These are phyloP conservation scores for Russula sp. DNA, from an alignment of 768 basidiomycete species.

Conservation along the genomic window DNA sequence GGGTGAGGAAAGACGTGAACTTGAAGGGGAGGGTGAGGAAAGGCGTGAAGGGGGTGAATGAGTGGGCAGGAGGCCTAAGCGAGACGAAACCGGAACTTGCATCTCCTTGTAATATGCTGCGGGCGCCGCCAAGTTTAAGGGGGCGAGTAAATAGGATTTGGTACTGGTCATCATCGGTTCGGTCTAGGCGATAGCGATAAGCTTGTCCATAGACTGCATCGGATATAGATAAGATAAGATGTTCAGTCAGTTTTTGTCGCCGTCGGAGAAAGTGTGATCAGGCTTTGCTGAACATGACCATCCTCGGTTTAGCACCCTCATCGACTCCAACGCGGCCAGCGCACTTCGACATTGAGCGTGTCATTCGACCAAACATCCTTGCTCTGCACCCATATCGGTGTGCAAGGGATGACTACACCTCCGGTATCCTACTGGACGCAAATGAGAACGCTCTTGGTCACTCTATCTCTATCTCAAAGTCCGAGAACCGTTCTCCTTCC, in stretches of 20 bases:
- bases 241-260: too few relatives aligned
- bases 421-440: slow-evolving; percentile 90
- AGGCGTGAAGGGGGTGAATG: neutral
- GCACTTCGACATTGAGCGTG: slow-evolving; percentile 79
- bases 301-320: slow-evolving; percentile 52
- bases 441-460: slow-evolving; percentile 96
- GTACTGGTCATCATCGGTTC: too few relatives aligned
- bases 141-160: neutral
- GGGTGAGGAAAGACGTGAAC: slow-evolving; percentile 6
- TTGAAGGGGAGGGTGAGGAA: slow-evolving; percentile 18
- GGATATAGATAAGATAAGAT: neutral
- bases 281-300: slow-evolving; percentile 41
- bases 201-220: too few relatives aligned
- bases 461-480: slow-evolving; percentile 60
- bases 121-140: neutral
- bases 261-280: too few relatives aligned
- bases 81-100: neutral
- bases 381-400: slow-evolving; percentile 89
- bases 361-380: slow-evolving; percentile 93
- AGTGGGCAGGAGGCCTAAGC: too few relatives aligned
- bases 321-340: slow-evolving; percentile 46
- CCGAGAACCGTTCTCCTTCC: slow-evolving; percentile 7
- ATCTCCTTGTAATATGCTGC: neutral
- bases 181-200: too few relatives aligned
- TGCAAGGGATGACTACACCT: slow-evolving; percentile 91